phyloP scores from a whole-genome alignment of 495 filamentous ascomycete genomes.

The Lasiosphaeria hispida region DNA sequence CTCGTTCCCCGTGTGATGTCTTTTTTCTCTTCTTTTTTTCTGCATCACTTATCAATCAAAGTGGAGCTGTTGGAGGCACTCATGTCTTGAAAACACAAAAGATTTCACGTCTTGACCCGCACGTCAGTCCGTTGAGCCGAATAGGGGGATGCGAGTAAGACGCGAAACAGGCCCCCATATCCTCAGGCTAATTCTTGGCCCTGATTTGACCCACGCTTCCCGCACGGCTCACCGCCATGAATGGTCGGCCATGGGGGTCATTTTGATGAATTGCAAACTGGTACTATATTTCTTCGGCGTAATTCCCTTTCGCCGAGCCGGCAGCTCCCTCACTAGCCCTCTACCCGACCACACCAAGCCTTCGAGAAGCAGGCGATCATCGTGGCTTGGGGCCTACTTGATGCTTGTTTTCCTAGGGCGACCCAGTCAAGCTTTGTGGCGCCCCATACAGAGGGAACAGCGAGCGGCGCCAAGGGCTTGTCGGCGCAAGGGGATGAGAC shows the following conservation, averaged over 20 bases:
- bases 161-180: neutral
- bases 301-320: constrained; percentile 12
- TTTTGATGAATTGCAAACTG: neutral
- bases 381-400: neutral
- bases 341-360: neutral
- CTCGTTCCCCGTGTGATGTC: no score
- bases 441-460: neutral
- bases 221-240: constrained; percentile 1
- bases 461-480: constrained; percentile 1
- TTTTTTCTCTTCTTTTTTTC: no score
- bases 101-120: no score
- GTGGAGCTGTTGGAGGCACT: no score
- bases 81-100: no score
- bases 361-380: constrained; percentile 2
- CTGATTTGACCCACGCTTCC: constrained; percentile 4
- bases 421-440: constrained; percentile 11
- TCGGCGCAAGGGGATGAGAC: neutral
- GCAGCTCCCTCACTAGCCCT: neutral
- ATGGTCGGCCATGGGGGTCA: neutral
- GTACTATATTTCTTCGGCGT: constrained; percentile 1
- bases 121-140: neutral
- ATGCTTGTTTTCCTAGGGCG: constrained; percentile 4
- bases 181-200: neutral
- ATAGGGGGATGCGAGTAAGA: neutral
- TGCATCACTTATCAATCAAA: no score